Evolutionary conservation across 306 rosid genomes (phyloP).

Genomic region (Inga leiocalycina): DNA sequence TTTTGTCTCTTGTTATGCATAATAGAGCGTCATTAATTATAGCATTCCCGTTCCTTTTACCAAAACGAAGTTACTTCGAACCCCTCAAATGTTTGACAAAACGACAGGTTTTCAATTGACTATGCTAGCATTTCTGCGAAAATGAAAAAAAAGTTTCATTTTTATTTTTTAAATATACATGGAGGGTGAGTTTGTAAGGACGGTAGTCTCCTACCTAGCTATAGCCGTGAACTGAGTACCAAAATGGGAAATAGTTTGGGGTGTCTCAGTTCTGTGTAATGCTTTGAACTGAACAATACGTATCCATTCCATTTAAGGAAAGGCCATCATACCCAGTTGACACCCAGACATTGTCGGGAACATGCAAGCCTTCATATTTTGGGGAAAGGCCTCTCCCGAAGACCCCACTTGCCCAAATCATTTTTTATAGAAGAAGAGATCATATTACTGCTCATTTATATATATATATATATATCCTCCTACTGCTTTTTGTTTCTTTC

Average conservation of each 20-base stretch:
- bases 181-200: constrained; percentile 32
- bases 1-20: constrained; percentile 2
- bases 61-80: neutral
- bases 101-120: constrained; percentile 9
- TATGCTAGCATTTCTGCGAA: neutral
- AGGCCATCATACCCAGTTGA: constrained; percentile 70
- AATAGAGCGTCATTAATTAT: neutral
- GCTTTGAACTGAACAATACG: constrained; percentile 46
- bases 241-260: constrained; percentile 51
- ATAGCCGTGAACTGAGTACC: constrained; percentile 29
- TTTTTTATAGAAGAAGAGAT: constrained; percentile 36
- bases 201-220: constrained; percentile 28
- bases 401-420: constrained; percentile 34
- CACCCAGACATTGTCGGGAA: constrained; percentile 84
- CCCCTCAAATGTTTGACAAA: constrained; percentile 19
- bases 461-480: neutral
- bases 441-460: constrained; percentile 32
- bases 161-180: neutral
- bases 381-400: constrained; percentile 46
- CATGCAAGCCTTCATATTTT: constrained; percentile 68
- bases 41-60: neutral
- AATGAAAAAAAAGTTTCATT: neutral
- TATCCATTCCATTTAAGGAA: constrained; percentile 60
- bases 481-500: constrained; percentile 43
- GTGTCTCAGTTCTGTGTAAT: constrained; percentile 46